These are phyloP conservation scores for Penicillium paradoxum DNA, from an alignment of 495 filamentous ascomycete genomes.

Conservation along the genomic window DNA sequence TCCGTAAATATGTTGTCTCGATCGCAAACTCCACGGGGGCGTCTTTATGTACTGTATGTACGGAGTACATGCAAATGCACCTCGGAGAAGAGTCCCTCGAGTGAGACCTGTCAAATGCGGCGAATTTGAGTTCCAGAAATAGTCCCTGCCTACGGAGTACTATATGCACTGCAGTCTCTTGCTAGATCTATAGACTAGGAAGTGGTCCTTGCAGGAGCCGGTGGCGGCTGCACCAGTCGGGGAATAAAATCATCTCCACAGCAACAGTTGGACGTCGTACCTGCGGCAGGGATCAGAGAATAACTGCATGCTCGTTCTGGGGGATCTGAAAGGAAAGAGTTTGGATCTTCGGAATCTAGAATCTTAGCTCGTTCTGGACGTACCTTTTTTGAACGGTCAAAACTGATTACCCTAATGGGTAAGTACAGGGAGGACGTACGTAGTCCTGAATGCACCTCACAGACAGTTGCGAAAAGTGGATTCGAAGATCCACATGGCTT, in stretches of 20 bases:
- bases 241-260: constrained; percentile 7
- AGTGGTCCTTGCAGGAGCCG: constrained; percentile 24
- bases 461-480: not conserved
- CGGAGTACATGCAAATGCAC: not conserved
- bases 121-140: constrained; percentile 25
- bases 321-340: not conserved
- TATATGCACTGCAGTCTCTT: constrained; percentile 5
- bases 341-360: not conserved
- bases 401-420: not conserved
- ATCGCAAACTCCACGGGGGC: constrained; percentile 19
- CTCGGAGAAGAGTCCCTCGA: constrained; percentile 9
- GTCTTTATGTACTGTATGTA: not conserved
- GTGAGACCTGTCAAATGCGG: constrained; percentile 27
- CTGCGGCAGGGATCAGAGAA: not conserved
- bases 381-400: constrained; percentile 3
- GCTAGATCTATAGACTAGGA: constrained; percentile 18
- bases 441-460: not conserved
- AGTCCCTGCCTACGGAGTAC: constrained; percentile 7
- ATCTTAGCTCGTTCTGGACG: not conserved
- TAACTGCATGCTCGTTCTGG: not conserved
- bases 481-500: not conserved
- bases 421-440: not conserved
- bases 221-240: constrained; percentile 16
- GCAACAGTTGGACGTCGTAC: not conserved
- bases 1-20: constrained; percentile 5